Percentiles rank a stretch among this genome's conserved stretches.
phyloP scores from a whole-genome alignment of 202 grass and related monocot genomes.

The Saccharum hybrid region DNA sequence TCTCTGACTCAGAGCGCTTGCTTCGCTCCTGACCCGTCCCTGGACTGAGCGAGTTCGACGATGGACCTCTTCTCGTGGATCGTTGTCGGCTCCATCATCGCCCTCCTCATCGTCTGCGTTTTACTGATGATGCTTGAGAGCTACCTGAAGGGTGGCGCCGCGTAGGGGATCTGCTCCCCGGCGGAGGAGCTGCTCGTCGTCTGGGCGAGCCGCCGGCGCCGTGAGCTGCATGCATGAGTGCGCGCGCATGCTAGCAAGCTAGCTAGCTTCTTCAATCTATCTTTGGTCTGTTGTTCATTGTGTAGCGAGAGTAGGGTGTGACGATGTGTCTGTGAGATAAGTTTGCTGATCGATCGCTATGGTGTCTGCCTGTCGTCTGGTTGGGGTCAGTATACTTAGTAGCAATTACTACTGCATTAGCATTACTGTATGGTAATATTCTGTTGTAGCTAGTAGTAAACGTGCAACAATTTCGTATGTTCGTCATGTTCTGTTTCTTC shows the following conservation, averaged over 20 bases:
- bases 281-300: not conserved
- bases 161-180: not conserved
- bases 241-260: not conserved
- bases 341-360: not conserved
- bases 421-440: not conserved
- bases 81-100: not conserved
- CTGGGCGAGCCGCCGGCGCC: not conserved
- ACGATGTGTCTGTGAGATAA: not conserved
- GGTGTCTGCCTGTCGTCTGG: not conserved
- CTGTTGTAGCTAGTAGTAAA: not conserved
- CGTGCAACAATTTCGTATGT: not conserved
- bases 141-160: not conserved
- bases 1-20: not conserved
- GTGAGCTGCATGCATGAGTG: not conserved
- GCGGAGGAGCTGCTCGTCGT: not conserved
- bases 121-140: not conserved
- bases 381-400: not conserved
- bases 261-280: not conserved
- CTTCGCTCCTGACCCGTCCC: too few species aligned
- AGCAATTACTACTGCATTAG: not conserved
- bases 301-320: not conserved
- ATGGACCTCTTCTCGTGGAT: not conserved
- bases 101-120: not conserved
- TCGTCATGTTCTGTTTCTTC: not conserved
- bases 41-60: too few species aligned